phyloP scores from a whole-genome alignment of 2,329 filamentous ascomycete species.

The Aureobasidium sp. region DNA sequence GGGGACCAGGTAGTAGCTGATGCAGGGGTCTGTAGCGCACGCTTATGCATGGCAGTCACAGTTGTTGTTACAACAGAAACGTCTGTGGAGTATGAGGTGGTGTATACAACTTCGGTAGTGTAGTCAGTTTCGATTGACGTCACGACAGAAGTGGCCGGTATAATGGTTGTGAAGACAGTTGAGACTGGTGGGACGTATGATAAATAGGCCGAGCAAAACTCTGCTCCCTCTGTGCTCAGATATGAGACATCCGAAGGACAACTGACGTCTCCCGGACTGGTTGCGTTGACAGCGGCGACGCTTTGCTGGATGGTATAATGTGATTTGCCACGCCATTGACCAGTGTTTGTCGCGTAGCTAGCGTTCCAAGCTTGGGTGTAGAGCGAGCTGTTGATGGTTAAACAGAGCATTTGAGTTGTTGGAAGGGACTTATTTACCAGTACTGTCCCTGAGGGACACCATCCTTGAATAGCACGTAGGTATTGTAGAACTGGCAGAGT shows the following conservation, averaged over 20 bases:
- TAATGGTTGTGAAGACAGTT: not conserved
- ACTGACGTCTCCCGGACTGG: not conserved
- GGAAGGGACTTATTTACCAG: too few species aligned
- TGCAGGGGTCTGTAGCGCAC: not conserved
- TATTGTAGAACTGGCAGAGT: not conserved
- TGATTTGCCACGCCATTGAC: slow-evolving; percentile 9
- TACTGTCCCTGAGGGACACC: not conserved
- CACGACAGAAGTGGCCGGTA: not conserved
- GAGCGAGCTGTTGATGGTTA: slow-evolving; percentile 5
- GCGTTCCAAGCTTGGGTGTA: slow-evolving; percentile 15
- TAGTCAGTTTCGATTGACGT: not conserved
- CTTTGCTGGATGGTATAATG: slow-evolving; percentile 9
- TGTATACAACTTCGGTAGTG: not conserved
- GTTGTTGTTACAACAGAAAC: not conserved
- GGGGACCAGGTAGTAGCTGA: not conserved
- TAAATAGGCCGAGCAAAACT: not conserved
- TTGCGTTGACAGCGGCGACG: not conserved
- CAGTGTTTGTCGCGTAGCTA: slow-evolving; percentile 16
- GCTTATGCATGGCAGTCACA: not conserved
- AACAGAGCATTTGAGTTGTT: too few species aligned
- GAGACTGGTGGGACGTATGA: not conserved
- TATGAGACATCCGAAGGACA: not conserved
- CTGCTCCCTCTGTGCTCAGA: not conserved
- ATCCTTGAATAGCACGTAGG: not conserved
- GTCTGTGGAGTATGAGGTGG: not conserved